Base-by-base conservation (phyloP, 1,284 basidiomycete species). In the Tylopilus sp. region DNA sequence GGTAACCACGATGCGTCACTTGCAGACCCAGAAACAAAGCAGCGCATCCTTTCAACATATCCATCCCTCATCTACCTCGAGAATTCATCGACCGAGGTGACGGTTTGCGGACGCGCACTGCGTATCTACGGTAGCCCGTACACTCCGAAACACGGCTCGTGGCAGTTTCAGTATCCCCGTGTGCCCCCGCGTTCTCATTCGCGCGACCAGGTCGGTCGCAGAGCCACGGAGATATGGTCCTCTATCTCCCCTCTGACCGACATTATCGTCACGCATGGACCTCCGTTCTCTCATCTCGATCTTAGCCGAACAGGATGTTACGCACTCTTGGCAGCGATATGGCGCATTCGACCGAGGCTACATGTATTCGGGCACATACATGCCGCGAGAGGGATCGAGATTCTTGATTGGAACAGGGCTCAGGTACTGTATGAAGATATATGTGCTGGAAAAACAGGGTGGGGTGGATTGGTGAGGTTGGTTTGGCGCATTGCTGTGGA, bases 351-450 rank as follows among this genome's bases (percentile, higher is more conserved):
- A 31, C 74, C 73, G 8, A 51, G 48, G 23, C 44, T 73, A 23
- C 71, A 72, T 51, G 66, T 75, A 6, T 75, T 70, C 48, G 74
- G 74, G 7, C 72, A 75, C 47, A 67, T 74, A 37, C 74, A 76
- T 49, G 66, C 57, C 23, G 71, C 56, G 8, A 59, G 68, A 19
- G 73, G 72, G 18, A 36, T 57, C n/a, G 60, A 70, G 44, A 25
- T 9, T 19, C 46, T 72, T 9, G 25, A 26, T 26, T 75, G 71
- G 71, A 51, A 57, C 37, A 16, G 30, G 6, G 56, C 54, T 8
- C 68, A 72, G 54, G 45, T 28, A 39, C 55, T 56, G 34, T 74
- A 68, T 43, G 72, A 73, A 51, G 49, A 55, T 7, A 44, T 70
- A 10, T 64, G 52, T 44, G 55, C 60, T 30, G 52, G 59, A 10